Evolutionary conservation across 2,329 filamentous ascomycete species (phyloP), one percentile per base, ranked within the genome.

Genomic region (Pseudogymnoascus pannorum): DNA sequence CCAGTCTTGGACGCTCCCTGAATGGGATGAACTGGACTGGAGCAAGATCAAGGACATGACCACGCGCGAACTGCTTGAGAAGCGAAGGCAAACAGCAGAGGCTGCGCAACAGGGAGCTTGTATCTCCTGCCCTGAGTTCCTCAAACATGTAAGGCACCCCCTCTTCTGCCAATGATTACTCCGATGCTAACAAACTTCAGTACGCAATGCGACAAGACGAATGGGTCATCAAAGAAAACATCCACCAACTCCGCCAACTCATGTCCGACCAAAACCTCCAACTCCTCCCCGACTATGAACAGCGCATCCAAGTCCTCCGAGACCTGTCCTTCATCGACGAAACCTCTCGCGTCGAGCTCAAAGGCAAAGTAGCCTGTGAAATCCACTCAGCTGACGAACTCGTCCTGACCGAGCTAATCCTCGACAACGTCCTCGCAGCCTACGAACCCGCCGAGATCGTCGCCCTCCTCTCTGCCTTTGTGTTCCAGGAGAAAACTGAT

Each of bases 321-420:
- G 92, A 97, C 67, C 83, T 99, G 6, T 88, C 86, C 4, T 99
- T 99, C 73, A 89, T 99, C 67, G 94, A 99, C 69, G 86, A 89
- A 3, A 86, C 88, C 48, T 87, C 87, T 4, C 87, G 93, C 20
- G 95, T 99, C 38, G 90, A 95, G 76, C 83, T 99, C 65, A 99
- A 99, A 76, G 94, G 94, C 74, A 97, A 97, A 74, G 94, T 99
- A 20, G 94, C 94, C 4, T 99, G 94, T 76, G 94, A 99, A 77
- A 93, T 99, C 63, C 94, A 97, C 75, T 97, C 93, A 0, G 92
- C 92, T 16, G 93, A 97, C 72, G 94, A 99, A 75, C 83, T 99
- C 0, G 93, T 99, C 0, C 83, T 99, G 16, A 99, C 94, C 0
- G 94, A 99, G 73, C 83, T 97, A 5, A 92, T 99, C 57, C 86